phyloP scores from a whole-genome alignment of 805 yeast genomes.

The Trichomonascus vanleenenianus region DNA sequence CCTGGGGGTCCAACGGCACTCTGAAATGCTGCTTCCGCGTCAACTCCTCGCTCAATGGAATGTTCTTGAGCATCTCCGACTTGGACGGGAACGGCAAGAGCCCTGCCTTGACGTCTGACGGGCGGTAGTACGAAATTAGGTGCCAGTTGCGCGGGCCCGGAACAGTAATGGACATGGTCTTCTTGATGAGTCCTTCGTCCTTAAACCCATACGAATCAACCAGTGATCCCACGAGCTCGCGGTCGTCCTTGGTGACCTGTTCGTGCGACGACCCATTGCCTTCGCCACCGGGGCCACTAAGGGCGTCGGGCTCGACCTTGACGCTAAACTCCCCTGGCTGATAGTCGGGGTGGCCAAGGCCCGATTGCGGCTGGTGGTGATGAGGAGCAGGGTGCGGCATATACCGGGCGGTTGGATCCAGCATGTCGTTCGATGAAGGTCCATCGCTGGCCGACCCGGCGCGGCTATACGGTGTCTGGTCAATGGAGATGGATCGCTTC shows the following conservation, averaged over 20 bases:
- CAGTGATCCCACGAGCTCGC: slow-evolving; percentile 48
- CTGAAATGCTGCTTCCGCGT: slow-evolving; percentile 28
- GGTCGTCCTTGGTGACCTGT: slow-evolving; percentile 20
- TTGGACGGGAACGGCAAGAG: slow-evolving; percentile 51
- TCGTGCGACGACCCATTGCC: neutral
- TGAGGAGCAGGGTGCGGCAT: neutral
- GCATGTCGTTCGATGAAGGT: neutral
- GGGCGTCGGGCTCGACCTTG: neutral
- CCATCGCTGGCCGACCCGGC: neutral
- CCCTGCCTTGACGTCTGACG: slow-evolving; percentile 61
- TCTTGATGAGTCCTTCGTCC: slow-evolving; percentile 70
- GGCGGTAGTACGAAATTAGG: slow-evolving; percentile 68
- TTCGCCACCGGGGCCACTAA: neutral
- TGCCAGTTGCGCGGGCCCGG: slow-evolving; percentile 37
- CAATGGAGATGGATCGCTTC: neutral
- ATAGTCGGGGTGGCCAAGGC: neutral
- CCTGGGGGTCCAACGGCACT: slow-evolving; percentile 23
- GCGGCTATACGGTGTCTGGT: neutral
- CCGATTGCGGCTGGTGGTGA: neutral
- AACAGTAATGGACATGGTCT: slow-evolving; percentile 65
- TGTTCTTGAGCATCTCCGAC: slow-evolving; percentile 40
- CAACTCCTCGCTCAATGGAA: slow-evolving; percentile 33
- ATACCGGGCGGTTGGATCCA: neutral
- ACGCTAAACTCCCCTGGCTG: too few relatives aligned
- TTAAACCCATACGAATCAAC: slow-evolving; percentile 57